Evolutionary conservation across 495 filamentous ascomycete genomes (phyloP).

Genomic region (Tuber umbilicatum): DNA sequence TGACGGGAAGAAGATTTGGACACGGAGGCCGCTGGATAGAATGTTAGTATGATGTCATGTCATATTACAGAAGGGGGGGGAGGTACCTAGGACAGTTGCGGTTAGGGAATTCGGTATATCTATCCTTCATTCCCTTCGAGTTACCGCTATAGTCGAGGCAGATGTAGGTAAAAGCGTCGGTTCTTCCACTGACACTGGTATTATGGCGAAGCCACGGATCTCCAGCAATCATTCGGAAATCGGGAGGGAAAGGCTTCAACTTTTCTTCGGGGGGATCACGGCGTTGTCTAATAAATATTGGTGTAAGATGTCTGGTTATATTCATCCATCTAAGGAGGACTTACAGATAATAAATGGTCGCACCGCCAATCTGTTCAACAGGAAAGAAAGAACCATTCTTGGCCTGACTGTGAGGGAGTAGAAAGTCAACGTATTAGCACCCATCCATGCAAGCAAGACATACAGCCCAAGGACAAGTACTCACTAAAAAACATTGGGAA

Average conservation of each 20-base stretch:
- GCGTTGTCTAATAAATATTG: constrained; percentile 49
- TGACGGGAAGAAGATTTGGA: constrained; percentile 52
- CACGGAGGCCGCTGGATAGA: constrained; percentile 50
- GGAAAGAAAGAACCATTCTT: constrained; percentile 59
- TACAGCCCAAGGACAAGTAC: neutral
- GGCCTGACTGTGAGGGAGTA: constrained; percentile 42
- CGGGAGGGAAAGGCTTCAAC: constrained; percentile 60
- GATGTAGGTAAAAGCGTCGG: constrained; percentile 50
- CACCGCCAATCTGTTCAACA: constrained; percentile 60
- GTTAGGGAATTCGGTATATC: constrained; percentile 47
- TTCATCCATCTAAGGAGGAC: constrained; percentile 15
- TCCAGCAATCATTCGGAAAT: constrained; percentile 70
- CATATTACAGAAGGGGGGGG: neutral
- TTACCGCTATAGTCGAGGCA: constrained; percentile 51
- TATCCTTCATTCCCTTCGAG: constrained; percentile 8
- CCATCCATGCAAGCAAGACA: neutral
- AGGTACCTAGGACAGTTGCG: constrained; percentile 53
- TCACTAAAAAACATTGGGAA: constrained; percentile 60
- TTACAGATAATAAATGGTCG: constrained; percentile 67
- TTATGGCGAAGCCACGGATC: constrained; percentile 50
- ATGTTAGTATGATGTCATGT: constrained; percentile 16
- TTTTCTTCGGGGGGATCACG: constrained; percentile 54
- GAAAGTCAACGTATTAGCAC: neutral
- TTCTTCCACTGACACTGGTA: constrained; percentile 45
- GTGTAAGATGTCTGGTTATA: constrained; percentile 7